These are phyloP conservation scores for Dioszegia hungarica DNA, from an alignment of 768 basidiomycete species.

Conservation along the genomic window DNA sequence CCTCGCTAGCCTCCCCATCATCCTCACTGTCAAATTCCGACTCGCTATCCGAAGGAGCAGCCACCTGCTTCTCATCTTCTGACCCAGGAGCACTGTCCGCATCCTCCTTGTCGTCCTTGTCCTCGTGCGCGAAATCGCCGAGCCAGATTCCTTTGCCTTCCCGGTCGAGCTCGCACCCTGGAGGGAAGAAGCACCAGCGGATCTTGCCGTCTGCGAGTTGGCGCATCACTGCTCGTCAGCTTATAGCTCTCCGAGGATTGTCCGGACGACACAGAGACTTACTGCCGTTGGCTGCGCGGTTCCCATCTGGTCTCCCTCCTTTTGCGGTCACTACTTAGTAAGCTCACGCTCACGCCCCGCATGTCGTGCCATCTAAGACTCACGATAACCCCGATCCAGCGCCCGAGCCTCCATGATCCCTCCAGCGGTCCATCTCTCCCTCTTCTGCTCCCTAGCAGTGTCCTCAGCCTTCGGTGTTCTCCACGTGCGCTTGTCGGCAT, in stretches of 20 bases:
- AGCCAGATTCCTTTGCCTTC: slow-evolving; percentile 43
- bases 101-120: slow-evolving; percentile 30
- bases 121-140: slow-evolving; percentile 6
- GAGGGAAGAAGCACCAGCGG: slow-evolving; percentile 82
- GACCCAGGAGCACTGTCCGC: not conserved
- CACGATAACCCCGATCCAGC: slow-evolving; percentile 64
- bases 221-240: slow-evolving; percentile 60
- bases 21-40: slow-evolving; percentile 45
- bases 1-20: slow-evolving; percentile 34
- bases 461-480: slow-evolving; percentile 46
- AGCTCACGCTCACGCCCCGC: no score
- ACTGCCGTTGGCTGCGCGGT: slow-evolving; percentile 86
- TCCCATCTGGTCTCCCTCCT: slow-evolving; percentile 79
- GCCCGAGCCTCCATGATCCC: slow-evolving; percentile 78
- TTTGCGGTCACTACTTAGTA: slow-evolving; percentile 78
- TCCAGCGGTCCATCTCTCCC: slow-evolving; percentile 70
- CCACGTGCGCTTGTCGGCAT: slow-evolving; percentile 75
- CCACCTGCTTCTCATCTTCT: slow-evolving; percentile 11
- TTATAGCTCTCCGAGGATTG: not conserved
- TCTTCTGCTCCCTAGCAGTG: slow-evolving; percentile 17
- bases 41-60: slow-evolving; percentile 49
- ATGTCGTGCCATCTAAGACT: no score
- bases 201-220: slow-evolving; percentile 75
- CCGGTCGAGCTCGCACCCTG: slow-evolving; percentile 34
- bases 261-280: slow-evolving; percentile 46